Conservation (phyloP, 257 asterid species). For the Solanum ahanhuiri region DNA sequence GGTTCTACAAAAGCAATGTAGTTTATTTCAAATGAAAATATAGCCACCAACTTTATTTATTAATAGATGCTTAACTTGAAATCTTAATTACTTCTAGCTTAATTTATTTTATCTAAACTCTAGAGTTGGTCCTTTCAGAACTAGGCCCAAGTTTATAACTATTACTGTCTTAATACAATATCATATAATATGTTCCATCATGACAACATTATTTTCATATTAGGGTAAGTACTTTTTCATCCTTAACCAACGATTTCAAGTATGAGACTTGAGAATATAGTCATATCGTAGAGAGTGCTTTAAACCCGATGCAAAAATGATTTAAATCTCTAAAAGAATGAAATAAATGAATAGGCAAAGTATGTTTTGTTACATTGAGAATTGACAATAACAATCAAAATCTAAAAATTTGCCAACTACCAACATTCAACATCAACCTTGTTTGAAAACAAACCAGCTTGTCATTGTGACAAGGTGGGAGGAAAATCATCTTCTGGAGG, state of each 20-base stretch:
- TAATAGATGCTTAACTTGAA: background rate
- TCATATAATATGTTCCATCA: background rate
- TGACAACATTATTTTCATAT: background rate
- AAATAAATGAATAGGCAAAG: slow-evolving; percentile 30
- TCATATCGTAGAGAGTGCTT: background rate
- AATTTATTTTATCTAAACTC: background rate
- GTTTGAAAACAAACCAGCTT: background rate
- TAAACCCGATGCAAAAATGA: background rate
- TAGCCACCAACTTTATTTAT: background rate
- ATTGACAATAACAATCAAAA: slow-evolving; percentile 12
- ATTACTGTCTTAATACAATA: background rate
- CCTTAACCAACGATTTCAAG: background rate
- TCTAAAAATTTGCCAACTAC: background rate
- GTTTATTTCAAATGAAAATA: background rate
- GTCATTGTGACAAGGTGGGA: slow-evolving; percentile 16
- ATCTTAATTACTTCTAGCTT: background rate
- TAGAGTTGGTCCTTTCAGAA: background rate
- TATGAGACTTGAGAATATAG: background rate
- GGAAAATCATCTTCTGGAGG: slow-evolving; percentile 32
- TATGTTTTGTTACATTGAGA: slow-evolving; percentile 12
- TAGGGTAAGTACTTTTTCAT: background rate
- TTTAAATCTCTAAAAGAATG: slow-evolving; percentile 35
- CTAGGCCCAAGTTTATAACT: background rate
- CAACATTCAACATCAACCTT: background rate
- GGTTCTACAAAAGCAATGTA: background rate